Evolutionary conservation across 768 basidiomycete species (phyloP).

Genomic region (Amanita rubescens): DNA sequence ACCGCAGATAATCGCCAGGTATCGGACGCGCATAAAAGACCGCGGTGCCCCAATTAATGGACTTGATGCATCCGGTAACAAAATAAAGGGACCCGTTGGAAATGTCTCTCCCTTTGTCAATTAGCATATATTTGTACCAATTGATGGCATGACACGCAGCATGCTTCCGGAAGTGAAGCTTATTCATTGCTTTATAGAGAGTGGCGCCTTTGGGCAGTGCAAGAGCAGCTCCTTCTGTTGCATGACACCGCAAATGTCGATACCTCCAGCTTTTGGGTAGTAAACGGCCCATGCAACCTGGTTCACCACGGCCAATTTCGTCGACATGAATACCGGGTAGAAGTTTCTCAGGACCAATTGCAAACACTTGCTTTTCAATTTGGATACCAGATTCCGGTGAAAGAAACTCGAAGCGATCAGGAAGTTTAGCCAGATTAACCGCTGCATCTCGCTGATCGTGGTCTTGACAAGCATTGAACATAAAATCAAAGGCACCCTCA

Average conservation of each 20-base stretch:
- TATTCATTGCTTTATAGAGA: neutral
- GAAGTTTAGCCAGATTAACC: neutral
- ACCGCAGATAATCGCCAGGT: neutral
- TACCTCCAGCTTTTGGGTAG: neutral
- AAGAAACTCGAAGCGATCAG: neutral
- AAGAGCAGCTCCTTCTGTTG: neutral
- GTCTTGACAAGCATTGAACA: neutral
- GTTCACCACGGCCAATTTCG: neutral
- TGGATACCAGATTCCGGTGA: neutral
- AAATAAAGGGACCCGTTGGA: conserved; percentile 1
- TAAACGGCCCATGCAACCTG: too few species aligned
- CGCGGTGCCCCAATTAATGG: conserved; percentile 1
- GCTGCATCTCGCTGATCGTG: neutral
- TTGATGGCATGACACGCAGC: neutral
- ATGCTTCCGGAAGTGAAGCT: neutral
- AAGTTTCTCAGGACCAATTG: neutral
- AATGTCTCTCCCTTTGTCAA: neutral
- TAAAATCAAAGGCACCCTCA: conserved; percentile 3
- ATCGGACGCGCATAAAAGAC: neutral
- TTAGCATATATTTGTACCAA: neutral
- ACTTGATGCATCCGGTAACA: conserved; percentile 1
- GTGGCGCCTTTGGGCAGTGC: conserved; percentile 1
- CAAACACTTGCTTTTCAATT: too few species aligned
- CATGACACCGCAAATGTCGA: neutral
- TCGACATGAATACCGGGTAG: neutral